Evolutionary conservation across 441 rosid genomes (phyloP), one percentile per base, ranked within the genome.

Genomic region (Raphanus hybrid): DNA sequence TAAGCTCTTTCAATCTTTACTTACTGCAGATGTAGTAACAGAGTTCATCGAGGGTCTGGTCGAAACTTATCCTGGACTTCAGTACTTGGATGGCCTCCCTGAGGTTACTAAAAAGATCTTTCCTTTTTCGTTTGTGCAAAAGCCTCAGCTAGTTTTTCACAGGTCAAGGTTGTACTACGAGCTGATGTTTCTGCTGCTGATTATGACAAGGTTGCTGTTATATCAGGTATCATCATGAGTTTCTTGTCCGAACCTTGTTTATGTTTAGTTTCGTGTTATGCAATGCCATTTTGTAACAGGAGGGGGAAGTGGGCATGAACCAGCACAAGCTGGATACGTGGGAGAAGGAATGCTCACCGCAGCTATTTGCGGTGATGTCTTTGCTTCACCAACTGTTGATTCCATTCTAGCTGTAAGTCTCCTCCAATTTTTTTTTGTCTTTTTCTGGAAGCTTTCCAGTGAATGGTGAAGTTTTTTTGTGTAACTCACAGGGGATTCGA

Each of bases 311-410:
- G 99, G 99, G 50, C 99, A 96, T 87, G 99, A 96, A 70, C 98
- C 99, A 77, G 97, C 99, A 62, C 94, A 92, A 29, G 89, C 97
- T 86, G 98, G 99, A 16, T 96, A 83, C 84, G 99, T 96, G 11
- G 99, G 99, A 80, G 97, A 96, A 86, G 98, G 99, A 75, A 93
- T 96, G 97, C 93, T 96, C 45, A 93, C 97, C 10, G 99, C 98
- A 37, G 94, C 97, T 62, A 82, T 96, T 45, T 92, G 97, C 43
- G 98, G 99, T 79, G 98, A 96, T 82, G 84, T 96, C 78, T 96
- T 93, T 87, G 85, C 94, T 41, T 92, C 98, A 59, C 99, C 99
- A 27, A 87, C 93, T 3, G 96, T 93, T 81, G 99, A 96, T 85
- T 85, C 99, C 71, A 91, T 96, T 82, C 72, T 96, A 71, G 97